Evolutionary conservation across 257 asterid species (phyloP).

Genomic region (Anisodus tanguticus): DNA sequence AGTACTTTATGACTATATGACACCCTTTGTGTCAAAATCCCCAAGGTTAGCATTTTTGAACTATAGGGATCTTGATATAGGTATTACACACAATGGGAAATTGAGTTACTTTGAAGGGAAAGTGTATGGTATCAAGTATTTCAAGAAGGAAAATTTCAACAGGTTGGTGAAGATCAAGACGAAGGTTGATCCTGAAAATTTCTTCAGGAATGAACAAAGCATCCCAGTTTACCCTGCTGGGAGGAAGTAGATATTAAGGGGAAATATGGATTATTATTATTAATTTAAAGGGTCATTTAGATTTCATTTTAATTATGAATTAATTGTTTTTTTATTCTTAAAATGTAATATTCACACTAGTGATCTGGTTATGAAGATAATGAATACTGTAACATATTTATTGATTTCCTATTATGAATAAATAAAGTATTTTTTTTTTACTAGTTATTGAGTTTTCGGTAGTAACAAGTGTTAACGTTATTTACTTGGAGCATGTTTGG

Average conservation of each 20-base stretch:
- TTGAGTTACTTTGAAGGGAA: conserved; percentile 47
- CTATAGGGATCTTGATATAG: conserved; percentile 70
- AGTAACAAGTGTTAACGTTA: too few relatives aligned
- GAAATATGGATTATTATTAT: neutral
- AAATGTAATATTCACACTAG: conserved; percentile 28
- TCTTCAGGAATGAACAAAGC: conserved; percentile 67
- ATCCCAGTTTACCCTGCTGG: conserved; percentile 44
- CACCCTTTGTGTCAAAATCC: conserved; percentile 56
- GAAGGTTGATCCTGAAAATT: conserved; percentile 60
- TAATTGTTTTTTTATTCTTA: conserved; percentile 5
- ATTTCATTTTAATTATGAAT: neutral
- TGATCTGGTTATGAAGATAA: conserved; percentile 1
- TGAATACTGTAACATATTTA: neutral
- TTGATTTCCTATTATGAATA: neutral
- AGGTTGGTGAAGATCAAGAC: conserved; percentile 61
- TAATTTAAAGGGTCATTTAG: neutral
- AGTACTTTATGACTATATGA: conserved; percentile 49
- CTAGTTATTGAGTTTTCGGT: too few relatives aligned
- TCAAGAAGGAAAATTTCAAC: conserved; percentile 58
- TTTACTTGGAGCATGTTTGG: too few relatives aligned
- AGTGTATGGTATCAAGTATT: conserved; percentile 60
- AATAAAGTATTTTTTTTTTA: neutral
- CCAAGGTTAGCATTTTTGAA: conserved; percentile 70
- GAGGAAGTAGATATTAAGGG: conserved; percentile 8
- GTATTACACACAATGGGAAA: conserved; percentile 50